A percentile compares a stretch with the other conserved stretches of the same genome.
Evolutionary conservation across 768 basidiomycete genomes (phyloP).

Genomic region (Russula olivacea): DNA sequence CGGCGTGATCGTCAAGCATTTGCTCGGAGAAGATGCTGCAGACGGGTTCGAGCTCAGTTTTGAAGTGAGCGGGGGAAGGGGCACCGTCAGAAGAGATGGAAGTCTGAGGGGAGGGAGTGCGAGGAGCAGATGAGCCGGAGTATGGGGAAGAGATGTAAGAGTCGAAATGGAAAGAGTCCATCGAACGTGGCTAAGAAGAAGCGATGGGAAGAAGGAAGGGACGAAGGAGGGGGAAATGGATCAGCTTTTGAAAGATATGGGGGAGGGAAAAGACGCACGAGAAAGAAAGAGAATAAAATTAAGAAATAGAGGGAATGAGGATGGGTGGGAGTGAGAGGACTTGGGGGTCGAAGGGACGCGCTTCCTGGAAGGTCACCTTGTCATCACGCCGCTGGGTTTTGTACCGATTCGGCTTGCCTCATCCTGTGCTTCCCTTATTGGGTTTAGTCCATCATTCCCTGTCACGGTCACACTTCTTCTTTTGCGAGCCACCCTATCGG

Average conservation of each 20-base stretch:
- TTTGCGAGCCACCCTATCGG: conserved; percentile 11
- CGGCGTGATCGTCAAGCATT: conserved; percentile 39
- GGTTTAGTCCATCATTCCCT: conserved; percentile 17
- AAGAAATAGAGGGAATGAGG: conserved; percentile 22
- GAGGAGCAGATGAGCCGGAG: conserved; percentile 63
- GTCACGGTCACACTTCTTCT: conserved; percentile 22
- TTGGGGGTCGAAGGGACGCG: conserved; percentile 25
- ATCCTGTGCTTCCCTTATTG: conserved; percentile 23
- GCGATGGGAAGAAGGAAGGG: conserved; percentile 19
- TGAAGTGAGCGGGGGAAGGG: conserved; percentile 35
- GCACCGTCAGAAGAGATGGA: conserved; percentile 29
- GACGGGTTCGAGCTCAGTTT: conserved; percentile 43
- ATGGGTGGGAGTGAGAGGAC: conserved; percentile 17
- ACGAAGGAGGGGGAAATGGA: conserved; percentile 10
- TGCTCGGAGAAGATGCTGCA: conserved; percentile 48
- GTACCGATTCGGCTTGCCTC: conserved; percentile 25
- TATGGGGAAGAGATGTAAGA: conserved; percentile 49
- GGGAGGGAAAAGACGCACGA: conserved; percentile 13
- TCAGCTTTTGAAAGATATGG: not conserved
- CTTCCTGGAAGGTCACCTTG: conserved; percentile 25
- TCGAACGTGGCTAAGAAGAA: conserved; percentile 27
- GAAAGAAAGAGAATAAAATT: conserved; percentile 24
- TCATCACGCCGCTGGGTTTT: conserved; percentile 26
- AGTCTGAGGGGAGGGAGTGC: conserved; percentile 62
- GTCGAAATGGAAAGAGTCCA: conserved; percentile 50